Evolutionary conservation across 768 basidiomycete species (phyloP), one percentile per base, ranked within the genome.

Genomic region (Psilocybe sp.): DNA sequence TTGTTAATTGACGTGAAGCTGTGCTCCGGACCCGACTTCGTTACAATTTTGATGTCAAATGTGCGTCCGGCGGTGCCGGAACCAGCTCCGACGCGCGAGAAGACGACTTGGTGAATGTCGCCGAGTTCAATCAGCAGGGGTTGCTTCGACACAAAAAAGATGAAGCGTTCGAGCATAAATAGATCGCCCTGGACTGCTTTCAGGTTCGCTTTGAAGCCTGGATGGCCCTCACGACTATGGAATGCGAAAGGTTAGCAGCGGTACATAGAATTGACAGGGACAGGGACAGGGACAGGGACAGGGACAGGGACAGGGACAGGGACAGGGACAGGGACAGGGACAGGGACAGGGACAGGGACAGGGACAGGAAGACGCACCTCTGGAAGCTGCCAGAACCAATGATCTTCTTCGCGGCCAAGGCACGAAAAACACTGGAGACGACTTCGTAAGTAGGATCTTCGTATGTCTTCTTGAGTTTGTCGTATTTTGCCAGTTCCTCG

Each of bases 91-190:
- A 98, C 89, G 50, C 95, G 89, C 8, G 93, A 96, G 77, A 98
- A 97, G 45, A 92, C 77, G 51, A 90, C 88, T 66, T 89, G 87
- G 55, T 91, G 85, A 54, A 98, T 89, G 58, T 97, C 92, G 46
- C 82, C 80, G 55, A 95, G 84, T 58, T 96, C 92, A 59, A 98
- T 55, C 61, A 97, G 85, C 32, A 84, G 83, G 1, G 97, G 96
- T 57, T 90, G 87, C 69, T 98, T 98, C 49, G 96, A 94, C 53
- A 98, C 92, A 72, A 98, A 98, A 71, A 99, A 92, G 42, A 99
- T 79, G 67, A 89, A 92, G 80, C 98, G 98, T 62, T 98, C 97
- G 55, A 99, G 85, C 77, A 98, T 82, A 80, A 97, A 98, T 31
- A 99, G 82, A 65, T 98, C 94, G 52, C 97, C 97, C 68, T 96